Evolutionary conservation across 768 basidiomycete species (phyloP), one percentile per base, ranked within the genome.

Genomic region (Exsudoporus frostii): DNA sequence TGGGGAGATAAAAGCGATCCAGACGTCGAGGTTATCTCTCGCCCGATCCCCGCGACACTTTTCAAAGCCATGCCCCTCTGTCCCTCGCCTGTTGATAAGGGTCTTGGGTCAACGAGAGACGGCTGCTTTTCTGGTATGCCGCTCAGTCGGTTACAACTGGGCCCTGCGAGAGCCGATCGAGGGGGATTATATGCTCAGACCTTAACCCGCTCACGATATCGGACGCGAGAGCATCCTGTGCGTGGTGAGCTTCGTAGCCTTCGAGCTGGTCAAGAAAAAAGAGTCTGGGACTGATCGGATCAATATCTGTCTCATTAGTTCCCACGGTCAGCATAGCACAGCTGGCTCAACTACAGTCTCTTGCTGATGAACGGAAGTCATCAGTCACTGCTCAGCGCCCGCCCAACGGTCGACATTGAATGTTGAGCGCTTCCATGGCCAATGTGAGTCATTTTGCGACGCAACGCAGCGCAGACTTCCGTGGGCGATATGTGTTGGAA

Each of bases 171-270:
- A 74, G 79, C 72, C 82, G 61, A 78, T 81, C 79, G 51, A 76
- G 77, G 78, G 78, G 80, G 81, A 81, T 72, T 80, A 53, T 64
- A 81, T 79, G 70, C 84, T 87, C 86, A 85, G 85, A 87, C 85
- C 84, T 88, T 88, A 76, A 80, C 85, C 86, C 84, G 85, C 84
- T 86, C 83, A 82, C 77, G 70, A 85, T 58, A 51, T 54, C 56
- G 63, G 65, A 71, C 52, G 56, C 19, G 15, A 33, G 52, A 53
- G 11, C 60, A 53, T 74, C 76, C 75, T 75, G 79, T 82, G 60
- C 64, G 83, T 72, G 58, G 73, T 82, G 83, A 86, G 84, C 83
- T 71, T 83, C 77, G 83, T 81, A 77, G 83, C 81, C 76, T 88
- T 85, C 63, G 74, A 68, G 62, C 78, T 79, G 75, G 67, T 67